Percentiles rank a stretch among this genome's conserved stretches.
phyloP scores from a whole-genome alignment of 345 rosid species.

The Salix udensis region DNA sequence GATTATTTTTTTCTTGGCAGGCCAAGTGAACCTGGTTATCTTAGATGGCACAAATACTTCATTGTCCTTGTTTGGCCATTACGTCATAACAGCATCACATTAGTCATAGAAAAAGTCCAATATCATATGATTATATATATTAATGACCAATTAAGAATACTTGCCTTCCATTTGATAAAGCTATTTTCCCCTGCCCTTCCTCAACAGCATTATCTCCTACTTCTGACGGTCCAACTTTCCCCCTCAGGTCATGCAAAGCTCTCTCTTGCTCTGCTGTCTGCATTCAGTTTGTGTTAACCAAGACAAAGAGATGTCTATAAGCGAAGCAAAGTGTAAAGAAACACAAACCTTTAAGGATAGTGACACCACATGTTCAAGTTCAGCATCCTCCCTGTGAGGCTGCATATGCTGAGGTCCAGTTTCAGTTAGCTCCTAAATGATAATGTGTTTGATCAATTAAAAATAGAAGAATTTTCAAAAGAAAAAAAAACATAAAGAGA shows the following conservation, averaged over 20 bases:
- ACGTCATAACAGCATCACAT: background rate
- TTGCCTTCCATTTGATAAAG: conserved; percentile 72
- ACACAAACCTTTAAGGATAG: conserved; percentile 31
- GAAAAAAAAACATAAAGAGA: background rate
- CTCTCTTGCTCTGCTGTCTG: conserved; percentile 80
- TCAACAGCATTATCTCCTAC: conserved; percentile 36
- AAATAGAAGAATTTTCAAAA: background rate
- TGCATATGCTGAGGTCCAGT: conserved; percentile 39
- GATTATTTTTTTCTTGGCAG: background rate
- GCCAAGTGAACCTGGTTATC: background rate
- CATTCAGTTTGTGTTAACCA: conserved; percentile 25
- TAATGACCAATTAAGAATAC: conserved; percentile 3
- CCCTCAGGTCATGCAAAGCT: conserved; percentile 39
- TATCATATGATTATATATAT: background rate
- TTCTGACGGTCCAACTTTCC: conserved; percentile 42
- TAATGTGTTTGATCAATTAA: background rate
- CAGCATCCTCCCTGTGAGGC: conserved; percentile 47
- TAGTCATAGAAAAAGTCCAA: background rate
- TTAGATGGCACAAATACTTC: background rate
- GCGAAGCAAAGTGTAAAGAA: conserved; percentile 9
- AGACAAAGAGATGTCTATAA: conserved; percentile 1
- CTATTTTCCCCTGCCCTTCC: conserved; percentile 33
- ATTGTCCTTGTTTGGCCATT: background rate
- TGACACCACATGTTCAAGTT: conserved; percentile 67
- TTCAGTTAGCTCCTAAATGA: conserved; percentile 41